Conservation (phyloP, 176 grass and related monocot genomes). For the Eragrostis nindensis region DNA sequence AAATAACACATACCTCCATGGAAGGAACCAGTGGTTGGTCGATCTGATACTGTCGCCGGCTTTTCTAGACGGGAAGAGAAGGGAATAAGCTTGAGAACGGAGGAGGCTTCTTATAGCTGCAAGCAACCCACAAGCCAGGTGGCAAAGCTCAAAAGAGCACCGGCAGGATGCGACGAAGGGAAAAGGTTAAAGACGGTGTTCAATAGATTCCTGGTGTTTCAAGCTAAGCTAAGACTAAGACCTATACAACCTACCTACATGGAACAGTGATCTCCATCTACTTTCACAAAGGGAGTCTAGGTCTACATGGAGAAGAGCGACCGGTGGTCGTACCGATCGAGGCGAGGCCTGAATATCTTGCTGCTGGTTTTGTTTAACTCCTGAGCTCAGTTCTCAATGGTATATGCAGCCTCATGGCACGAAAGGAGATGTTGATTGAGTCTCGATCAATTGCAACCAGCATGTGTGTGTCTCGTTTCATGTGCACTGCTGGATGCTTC, state of each 20-base stretch:
- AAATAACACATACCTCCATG: conserved; percentile 50
- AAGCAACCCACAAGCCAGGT: conserved; percentile 18
- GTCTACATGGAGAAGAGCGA: conserved; percentile 64
- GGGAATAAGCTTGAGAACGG: conserved; percentile 33
- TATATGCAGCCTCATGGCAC: conserved; percentile 24
- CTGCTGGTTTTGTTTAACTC: conserved; percentile 24
- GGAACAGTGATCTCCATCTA: conserved; percentile 44
- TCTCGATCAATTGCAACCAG: not conserved
- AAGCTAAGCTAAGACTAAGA: conserved; percentile 32
- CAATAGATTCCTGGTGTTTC: conserved; percentile 51
- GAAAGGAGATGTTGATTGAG: conserved; percentile 57
- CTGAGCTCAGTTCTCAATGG: conserved; percentile 53
- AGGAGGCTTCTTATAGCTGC: conserved; percentile 46
- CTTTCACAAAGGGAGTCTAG: conserved; percentile 66
- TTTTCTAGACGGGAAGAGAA: conserved; percentile 33
- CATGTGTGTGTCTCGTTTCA: not conserved
- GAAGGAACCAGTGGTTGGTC: not conserved
- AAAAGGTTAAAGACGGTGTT: conserved; percentile 53
- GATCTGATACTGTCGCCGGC: not conserved
- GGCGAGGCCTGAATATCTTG: conserved; percentile 49
- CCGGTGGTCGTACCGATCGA: conserved; percentile 49
- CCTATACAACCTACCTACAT: conserved; percentile 42
- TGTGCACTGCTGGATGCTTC: not conserved
- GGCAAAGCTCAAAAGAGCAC: conserved; percentile 47
- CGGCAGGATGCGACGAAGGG: conserved; percentile 70